phyloP scores from a whole-genome alignment of 352 stramenopile genomes.

The Phytophthora palmivora region DNA sequence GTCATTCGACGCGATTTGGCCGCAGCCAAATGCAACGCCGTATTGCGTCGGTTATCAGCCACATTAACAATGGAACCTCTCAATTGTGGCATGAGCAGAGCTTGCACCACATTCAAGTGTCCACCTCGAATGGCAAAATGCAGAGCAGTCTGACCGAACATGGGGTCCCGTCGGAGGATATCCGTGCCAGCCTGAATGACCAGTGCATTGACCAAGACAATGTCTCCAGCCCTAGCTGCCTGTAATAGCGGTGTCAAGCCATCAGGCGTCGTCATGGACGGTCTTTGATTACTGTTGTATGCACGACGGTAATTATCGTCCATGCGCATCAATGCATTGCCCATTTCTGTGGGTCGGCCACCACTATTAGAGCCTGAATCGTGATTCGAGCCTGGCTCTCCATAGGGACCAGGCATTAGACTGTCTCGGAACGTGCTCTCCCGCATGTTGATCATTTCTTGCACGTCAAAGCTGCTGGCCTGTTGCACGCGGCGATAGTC shows the following conservation, averaged over 20 bases:
- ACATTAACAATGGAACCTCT: constrained; percentile 75
- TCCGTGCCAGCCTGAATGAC: constrained; percentile 78
- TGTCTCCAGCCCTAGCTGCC: constrained; percentile 62
- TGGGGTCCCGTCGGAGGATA: constrained; percentile 69
- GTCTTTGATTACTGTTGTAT: constrained; percentile 37
- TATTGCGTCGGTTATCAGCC: constrained; percentile 71
- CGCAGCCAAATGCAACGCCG: constrained; percentile 62
- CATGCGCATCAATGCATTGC: constrained; percentile 77
- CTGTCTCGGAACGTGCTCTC: constrained; percentile 64
- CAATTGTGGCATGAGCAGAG: constrained; percentile 70
- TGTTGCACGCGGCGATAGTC: constrained; percentile 40
- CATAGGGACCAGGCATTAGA: constrained; percentile 38
- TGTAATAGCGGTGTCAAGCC: constrained; percentile 75
- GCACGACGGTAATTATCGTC: constrained; percentile 68
- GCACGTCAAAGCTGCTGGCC: constrained; percentile 67
- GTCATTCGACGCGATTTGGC: constrained; percentile 74
- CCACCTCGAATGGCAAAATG: constrained; percentile 76
- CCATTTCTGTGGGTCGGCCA: constrained; percentile 60
- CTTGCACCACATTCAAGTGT: constrained; percentile 70
- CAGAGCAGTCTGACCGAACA: constrained; percentile 71
- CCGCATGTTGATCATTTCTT: constrained; percentile 65
- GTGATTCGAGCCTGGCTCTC: constrained; percentile 17
- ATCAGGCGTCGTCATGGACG: constrained; percentile 37
- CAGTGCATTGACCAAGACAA: constrained; percentile 72
- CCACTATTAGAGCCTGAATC: constrained; percentile 28